A percentile compares a stretch with the other conserved stretches of the same genome.
These are phyloP conservation scores for Lepiota venenata DNA, from an alignment of 768 basidiomycete species.

Conservation along the genomic window DNA sequence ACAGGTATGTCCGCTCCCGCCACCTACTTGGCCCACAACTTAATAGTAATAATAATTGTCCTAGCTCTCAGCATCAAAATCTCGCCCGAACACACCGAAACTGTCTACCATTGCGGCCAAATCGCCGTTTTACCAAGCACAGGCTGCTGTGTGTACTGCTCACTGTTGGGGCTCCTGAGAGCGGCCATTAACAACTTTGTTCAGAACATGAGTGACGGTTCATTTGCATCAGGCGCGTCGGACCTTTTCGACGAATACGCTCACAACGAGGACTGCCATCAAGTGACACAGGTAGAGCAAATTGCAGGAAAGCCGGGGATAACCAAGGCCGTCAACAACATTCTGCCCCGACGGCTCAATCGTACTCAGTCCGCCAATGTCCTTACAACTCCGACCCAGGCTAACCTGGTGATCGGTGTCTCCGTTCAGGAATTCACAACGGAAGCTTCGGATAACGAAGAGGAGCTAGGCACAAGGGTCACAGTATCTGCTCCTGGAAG, in stretches of 20 bases:
- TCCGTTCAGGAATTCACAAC: slow-evolving; percentile 9
- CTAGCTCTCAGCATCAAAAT: background rate
- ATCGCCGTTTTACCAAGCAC: slow-evolving; percentile 6
- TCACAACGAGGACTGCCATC: slow-evolving; percentile 4
- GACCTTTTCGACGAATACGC: slow-evolving; percentile 5
- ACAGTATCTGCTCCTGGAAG: slow-evolving; percentile 10
- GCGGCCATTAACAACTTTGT: background rate
- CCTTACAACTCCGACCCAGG: slow-evolving; percentile 1
- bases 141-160: slow-evolving; percentile 4
- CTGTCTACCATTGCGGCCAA: slow-evolving; percentile 2
- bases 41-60: background rate
- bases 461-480: slow-evolving; percentile 4
- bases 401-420: slow-evolving; percentile 6
- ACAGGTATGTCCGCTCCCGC: background rate
- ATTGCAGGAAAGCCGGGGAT: slow-evolving; percentile 6
- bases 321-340: slow-evolving; percentile 7
- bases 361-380: slow-evolving; percentile 3
- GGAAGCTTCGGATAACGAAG: background rate
- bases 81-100: background rate
- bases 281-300: background rate
- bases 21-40: background rate
- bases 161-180: background rate
- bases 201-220: slow-evolving; percentile 7
- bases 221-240: slow-evolving; percentile 5
- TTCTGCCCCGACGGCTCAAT: slow-evolving; percentile 7